These are phyloP conservation scores for Phylloporus arenicola DNA, from an alignment of 768 basidiomycete genomes.

Conservation along the genomic window DNA sequence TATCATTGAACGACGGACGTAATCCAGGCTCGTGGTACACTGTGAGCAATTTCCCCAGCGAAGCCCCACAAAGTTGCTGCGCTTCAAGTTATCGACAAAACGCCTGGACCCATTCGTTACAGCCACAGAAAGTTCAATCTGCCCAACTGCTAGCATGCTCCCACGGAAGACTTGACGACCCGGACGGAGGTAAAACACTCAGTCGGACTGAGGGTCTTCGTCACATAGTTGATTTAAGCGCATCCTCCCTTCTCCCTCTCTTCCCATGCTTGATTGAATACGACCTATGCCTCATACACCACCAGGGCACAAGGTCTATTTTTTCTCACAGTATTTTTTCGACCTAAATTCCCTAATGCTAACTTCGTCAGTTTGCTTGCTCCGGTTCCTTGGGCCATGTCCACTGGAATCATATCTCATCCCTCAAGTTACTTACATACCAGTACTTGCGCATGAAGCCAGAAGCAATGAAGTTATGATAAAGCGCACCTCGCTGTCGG, in stretches of 20 bases:
- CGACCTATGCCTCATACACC: background rate
- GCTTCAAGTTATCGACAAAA: background rate
- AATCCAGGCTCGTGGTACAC: background rate
- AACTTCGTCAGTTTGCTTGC: background rate
- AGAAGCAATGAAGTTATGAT: background rate
- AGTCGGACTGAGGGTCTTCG: background rate
- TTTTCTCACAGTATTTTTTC: background rate
- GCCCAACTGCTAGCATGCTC: background rate
- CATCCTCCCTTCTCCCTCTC: background rate
- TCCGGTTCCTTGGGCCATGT: background rate
- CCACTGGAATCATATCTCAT: background rate
- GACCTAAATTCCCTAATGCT: background rate
- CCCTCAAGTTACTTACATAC: no score
- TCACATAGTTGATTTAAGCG: background rate
- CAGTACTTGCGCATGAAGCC: background rate
- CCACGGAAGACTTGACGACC: background rate
- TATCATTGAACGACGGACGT: background rate
- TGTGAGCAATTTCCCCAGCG: background rate
- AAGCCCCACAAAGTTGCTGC: background rate
- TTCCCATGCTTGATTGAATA: background rate
- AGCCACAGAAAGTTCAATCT: conserved; percentile 1
- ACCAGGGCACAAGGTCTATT: background rate
- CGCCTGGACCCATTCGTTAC: background rate
- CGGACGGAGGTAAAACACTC: background rate
- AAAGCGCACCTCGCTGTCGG: background rate